phyloP scores from a whole-genome alignment of 805 yeast genomes.

The Alloascoidea hylecoeti region DNA sequence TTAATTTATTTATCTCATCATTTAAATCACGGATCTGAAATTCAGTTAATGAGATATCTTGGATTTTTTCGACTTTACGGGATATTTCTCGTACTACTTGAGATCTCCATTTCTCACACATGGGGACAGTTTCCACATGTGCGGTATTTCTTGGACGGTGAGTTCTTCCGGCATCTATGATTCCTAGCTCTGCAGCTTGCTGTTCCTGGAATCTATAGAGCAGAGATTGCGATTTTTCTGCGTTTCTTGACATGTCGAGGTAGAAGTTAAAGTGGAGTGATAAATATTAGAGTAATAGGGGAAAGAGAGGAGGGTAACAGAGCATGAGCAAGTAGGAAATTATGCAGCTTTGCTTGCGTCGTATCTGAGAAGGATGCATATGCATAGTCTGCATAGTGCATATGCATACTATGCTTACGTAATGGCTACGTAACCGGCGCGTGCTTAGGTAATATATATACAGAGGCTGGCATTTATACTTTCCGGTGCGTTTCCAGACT shows the following conservation, averaged over 20 bases:
- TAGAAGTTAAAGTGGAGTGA: neutral
- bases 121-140: conserved; percentile 36
- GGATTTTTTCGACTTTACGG: conserved; percentile 41
- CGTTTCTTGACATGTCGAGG: conserved; percentile 52
- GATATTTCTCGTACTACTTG: conserved; percentile 53
- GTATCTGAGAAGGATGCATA: too few relatives aligned
- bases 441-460: too few relatives aligned
- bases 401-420: too few relatives aligned
- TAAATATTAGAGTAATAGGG: too few relatives aligned
- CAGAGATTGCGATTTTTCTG: conserved; percentile 62
- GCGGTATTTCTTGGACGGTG: conserved; percentile 49
- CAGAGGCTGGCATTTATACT: too few relatives aligned
- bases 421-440: too few relatives aligned
- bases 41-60: conserved; percentile 46
- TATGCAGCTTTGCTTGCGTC: too few relatives aligned
- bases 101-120: conserved; percentile 59
- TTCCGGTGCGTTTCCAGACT: too few relatives aligned
- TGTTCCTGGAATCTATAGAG: conserved; percentile 52
- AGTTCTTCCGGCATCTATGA: conserved; percentile 37
- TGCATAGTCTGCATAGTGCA: too few relatives aligned
- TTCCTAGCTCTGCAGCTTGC: conserved; percentile 44
- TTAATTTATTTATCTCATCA: conserved; percentile 53
- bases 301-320: too few relatives aligned
- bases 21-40: conserved; percentile 57
- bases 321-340: too few relatives aligned